phyloP scores from a whole-genome alignment of 2,329 filamentous ascomycete species.

The Fusarium luffae region DNA sequence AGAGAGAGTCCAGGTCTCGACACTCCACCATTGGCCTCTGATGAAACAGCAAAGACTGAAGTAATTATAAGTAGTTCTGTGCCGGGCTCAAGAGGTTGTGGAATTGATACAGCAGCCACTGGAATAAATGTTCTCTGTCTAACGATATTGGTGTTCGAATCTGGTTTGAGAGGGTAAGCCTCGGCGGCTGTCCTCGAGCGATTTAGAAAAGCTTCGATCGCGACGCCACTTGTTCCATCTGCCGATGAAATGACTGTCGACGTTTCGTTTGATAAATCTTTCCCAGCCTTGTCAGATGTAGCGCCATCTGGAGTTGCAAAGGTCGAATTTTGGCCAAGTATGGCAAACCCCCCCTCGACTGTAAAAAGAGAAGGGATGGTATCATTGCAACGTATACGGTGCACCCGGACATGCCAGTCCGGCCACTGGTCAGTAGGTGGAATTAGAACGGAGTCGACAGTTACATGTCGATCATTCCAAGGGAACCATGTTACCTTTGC shows the following conservation, averaged over 20 bases:
- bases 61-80: conserved; percentile 12
- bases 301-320: not conserved
- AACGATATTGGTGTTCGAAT: conserved; percentile 35
- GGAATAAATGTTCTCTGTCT: conserved; percentile 35
- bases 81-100: not conserved
- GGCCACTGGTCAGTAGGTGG: conserved; percentile 49
- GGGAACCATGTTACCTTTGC: conserved; percentile 37
- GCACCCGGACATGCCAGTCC: conserved; percentile 49
- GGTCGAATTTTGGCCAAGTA: not conserved
- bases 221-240: conserved; percentile 28
- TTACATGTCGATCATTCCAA: conserved; percentile 45
- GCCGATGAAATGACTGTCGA: conserved; percentile 17
- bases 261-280: not conserved
- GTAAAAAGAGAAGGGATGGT: conserved; percentile 8
- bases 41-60: conserved; percentile 24
- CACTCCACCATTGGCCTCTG: not conserved
- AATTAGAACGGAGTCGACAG: conserved; percentile 45
- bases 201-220: not conserved
- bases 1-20: not conserved
- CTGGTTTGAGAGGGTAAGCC: conserved; percentile 27
- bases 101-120: not conserved
- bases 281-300: not conserved
- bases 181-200: not conserved
- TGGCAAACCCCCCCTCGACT: conserved; percentile 39
- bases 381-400: conserved; percentile 19